Base-by-base conservation (phyloP, 2,329 filamentous ascomycete genomes). In the Penicillium sp. region DNA sequence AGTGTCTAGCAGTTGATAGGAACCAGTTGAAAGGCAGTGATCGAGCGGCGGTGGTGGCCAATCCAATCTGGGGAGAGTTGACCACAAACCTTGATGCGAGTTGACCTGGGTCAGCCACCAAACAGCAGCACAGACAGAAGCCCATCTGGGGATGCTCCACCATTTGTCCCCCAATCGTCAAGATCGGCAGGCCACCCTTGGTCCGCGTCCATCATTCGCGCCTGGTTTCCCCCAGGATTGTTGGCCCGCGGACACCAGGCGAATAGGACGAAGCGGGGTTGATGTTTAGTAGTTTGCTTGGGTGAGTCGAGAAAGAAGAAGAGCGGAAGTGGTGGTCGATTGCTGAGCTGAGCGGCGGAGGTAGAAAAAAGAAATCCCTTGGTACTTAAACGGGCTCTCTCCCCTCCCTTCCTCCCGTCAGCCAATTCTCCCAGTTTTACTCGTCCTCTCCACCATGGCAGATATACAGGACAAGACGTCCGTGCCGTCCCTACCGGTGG, bases 391-490 rank as follows among this genome's bases (percentile, higher is more conserved):
- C 9, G 7, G 3, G 21, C 5, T 15, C 21, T 40, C 23, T 27
- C 13, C 20, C 17, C 15, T 33, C 15, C 17, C 30, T 17, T 33
- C 8, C 30, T 33, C 30, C n/a, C 24, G 5, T 27, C 24, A n/a
- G n/a, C n/a, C n/a, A n/a, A n/a, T n/a, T n/a, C n/a, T n/a, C n/a
- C n/a, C 26, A 7, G n/a, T 32, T 40, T 21, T 34, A 10, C 48
- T 36, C 27, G 20, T 17, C 33, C 20, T 41, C 18, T 7, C 27
- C 46, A 46, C 17, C 20, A 63, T 63, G 61, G 51, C 48, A 9
- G 51, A 47, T 17, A 26, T n/a, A 4, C 41, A 59, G 15, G 42
- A 47, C 7, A 34, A 43, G 13, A 21, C 47, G 15, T 9, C 27
- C 18, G 45, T 20, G 29, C 32, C 47, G 15, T 9, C 27, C 18